phyloP scores from a whole-genome alignment of 2,329 filamentous ascomycete genomes.

The Colletotrichum ledebouriae region DNA sequence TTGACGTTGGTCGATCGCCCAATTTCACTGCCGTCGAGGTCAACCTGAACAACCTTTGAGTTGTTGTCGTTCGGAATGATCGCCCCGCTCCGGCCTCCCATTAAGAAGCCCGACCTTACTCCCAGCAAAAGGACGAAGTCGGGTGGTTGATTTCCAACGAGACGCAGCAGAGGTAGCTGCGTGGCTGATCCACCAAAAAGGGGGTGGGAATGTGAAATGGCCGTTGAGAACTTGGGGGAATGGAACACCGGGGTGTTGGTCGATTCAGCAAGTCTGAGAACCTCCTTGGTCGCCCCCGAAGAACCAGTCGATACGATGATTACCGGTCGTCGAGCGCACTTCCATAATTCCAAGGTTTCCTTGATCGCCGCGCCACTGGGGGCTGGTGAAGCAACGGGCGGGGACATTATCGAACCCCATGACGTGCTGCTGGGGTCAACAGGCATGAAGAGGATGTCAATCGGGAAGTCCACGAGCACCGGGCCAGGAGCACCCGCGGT shows the following conservation, averaged over 20 bases:
- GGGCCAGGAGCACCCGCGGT: conserved; percentile 28
- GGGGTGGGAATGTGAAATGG: neutral
- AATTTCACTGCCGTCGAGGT: conserved; percentile 25
- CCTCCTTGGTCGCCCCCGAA: neutral
- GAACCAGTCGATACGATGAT: conserved; percentile 29
- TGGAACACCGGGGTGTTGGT: conserved; percentile 25
- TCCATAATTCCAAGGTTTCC: conserved; percentile 8
- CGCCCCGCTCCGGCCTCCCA: conserved; percentile 17
- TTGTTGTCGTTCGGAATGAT: conserved; percentile 24
- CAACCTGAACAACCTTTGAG: conserved; percentile 26
- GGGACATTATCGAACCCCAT: conserved; percentile 14
- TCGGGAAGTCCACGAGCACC: conserved; percentile 28
- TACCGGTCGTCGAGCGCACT: conserved; percentile 6
- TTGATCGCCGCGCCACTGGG: neutral
- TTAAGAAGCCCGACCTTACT: conserved; percentile 22
- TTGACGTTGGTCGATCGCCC: conserved; percentile 27
- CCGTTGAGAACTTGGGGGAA: conserved; percentile 26
- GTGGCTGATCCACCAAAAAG: conserved; percentile 20
- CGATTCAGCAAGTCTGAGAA: conserved; percentile 15
- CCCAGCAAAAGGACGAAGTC: conserved; percentile 30
- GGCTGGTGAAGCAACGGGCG: conserved; percentile 2
- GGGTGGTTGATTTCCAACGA: conserved; percentile 8
- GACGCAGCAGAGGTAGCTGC: conserved; percentile 17
- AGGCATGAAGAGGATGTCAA: conserved; percentile 23
- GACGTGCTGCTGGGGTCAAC: conserved; percentile 7